Base-by-base conservation (phyloP, 148 eudicot species). In the Rhododendron vialii region DNA sequence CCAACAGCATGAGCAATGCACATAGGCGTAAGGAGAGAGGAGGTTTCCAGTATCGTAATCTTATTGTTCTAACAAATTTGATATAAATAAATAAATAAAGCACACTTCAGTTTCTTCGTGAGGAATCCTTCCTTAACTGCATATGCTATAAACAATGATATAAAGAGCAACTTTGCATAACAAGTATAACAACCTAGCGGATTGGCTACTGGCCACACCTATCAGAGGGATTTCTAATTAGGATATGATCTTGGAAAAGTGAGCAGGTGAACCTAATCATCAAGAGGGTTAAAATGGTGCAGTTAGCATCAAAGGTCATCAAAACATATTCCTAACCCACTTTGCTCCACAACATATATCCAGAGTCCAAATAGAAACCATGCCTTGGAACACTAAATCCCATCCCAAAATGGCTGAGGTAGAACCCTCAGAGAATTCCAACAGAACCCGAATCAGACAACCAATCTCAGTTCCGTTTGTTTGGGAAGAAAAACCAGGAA, bases 401-500 rank as follows among this genome's bases (percentile, higher is more conserved):
- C 45, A 84, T 48, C 65, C 67, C 78, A 86, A 53, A 82, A 95
- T 93, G 98, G 93, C 86, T 81, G 92, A 87, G 50, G 85, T 85
- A 28, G 84, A 88, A 81, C 76, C 69, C 47, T 78, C 82, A 0
- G 88, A 90, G 61, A 51, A 26, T 51, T 83, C 67, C 43, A 86
- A 83, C 24, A 86, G 84, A 74, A 89, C 86, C 86, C 88, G 87
- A 88, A 85, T 81, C 71, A 90, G 84, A 88, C 98, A 93, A 86
- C 87, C 89, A 30, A 87, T 93, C 38, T 93, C 94, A 22, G 83
- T 96, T 69, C 99, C 99, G 1, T 96, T 96, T 77, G 59, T 92
- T n/a, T 95, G 99, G 99, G 99, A 96, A 90, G 94, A 90, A 50
- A 94, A 78, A 74, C 99, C 99, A 6, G 99, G 99, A 81, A 87